A percentile compares a stretch with the other conserved stretches of the same genome.
Evolutionary conservation across 495 filamentous ascomycete genomes (phyloP).

Genomic region (Haplographium delicatum): DNA sequence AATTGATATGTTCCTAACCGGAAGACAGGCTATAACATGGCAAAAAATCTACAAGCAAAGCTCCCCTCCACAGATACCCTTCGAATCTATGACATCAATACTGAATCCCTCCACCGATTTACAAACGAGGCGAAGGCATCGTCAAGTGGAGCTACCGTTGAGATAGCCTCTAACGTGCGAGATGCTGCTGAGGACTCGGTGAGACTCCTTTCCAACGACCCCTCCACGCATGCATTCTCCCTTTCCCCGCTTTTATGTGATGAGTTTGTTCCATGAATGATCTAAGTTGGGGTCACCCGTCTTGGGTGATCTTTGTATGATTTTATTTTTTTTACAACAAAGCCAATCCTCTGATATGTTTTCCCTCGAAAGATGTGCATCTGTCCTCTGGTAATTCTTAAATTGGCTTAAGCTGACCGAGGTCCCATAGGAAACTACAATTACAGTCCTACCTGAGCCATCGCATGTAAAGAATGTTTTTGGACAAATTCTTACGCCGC

Average conservation of each 20-base stretch:
- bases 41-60: conserved; percentile 76
- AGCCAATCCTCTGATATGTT: conserved; percentile 61
- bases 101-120: conserved; percentile 52
- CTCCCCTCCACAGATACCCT: conserved; percentile 64
- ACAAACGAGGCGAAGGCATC: conserved; percentile 50
- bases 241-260: conserved; percentile 30
- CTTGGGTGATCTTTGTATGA: conserved; percentile 46
- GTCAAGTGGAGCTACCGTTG: conserved; percentile 42
- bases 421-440: conserved; percentile 57
- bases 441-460: conserved; percentile 78
- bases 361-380: too few species aligned
- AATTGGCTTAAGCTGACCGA: conserved; percentile 1
- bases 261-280: conserved; percentile 56
- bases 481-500: conserved; percentile 50
- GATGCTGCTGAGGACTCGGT: conserved; percentile 71
- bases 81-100: conserved; percentile 70
- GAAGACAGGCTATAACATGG: conserved; percentile 71
- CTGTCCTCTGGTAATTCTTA: not conserved
- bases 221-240: not conserved
- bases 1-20: conserved; percentile 13
- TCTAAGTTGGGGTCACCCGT: conserved; percentile 49
- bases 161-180: conserved; percentile 50
- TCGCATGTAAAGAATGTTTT: conserved; percentile 73
- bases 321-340: conserved; percentile 40
- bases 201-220: conserved; percentile 29